These are phyloP conservation scores for Pyrus bretschneideri DNA, from an alignment of 306 rosid species.

Conservation along the genomic window DNA sequence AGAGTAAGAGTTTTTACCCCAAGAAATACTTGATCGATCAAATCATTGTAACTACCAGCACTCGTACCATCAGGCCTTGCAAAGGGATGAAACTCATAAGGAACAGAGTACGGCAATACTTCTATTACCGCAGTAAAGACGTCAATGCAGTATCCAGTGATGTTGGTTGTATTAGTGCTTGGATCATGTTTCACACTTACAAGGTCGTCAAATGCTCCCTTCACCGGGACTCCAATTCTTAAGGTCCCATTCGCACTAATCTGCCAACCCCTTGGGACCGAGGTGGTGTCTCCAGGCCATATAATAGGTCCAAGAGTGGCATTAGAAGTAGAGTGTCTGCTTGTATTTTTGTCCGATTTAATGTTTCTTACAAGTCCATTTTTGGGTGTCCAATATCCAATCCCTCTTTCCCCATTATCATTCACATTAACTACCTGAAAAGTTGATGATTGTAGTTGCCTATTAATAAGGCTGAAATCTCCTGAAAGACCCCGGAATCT, in stretches of 20 bases:
- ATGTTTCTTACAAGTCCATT: conserved; percentile 21
- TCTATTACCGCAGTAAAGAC: conserved; percentile 38
- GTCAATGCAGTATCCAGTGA: conserved; percentile 44
- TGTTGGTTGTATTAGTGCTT: conserved; percentile 1
- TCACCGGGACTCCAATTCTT: conserved; percentile 34
- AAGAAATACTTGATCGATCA: conserved; percentile 32
- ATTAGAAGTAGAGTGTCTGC: not conserved
- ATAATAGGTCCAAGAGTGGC: conserved; percentile 12
- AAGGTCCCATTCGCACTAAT: conserved; percentile 36
- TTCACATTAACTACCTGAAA: conserved; percentile 30
- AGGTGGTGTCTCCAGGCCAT: conserved; percentile 32
- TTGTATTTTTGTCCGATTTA: not conserved
- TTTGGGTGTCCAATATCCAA: conserved; percentile 46
- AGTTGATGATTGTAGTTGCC: conserved; percentile 5
- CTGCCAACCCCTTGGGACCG: conserved; percentile 42
- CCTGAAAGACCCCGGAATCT: conserved; percentile 25
- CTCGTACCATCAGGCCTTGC: conserved; percentile 12
- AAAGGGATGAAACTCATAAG: conserved; percentile 36
- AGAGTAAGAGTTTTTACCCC: conserved; percentile 27
- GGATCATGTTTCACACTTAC: conserved; percentile 5
- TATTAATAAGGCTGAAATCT: conserved; percentile 3
- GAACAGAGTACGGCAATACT: conserved; percentile 31
- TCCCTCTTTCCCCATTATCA: conserved; percentile 18
- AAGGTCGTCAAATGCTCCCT: conserved; percentile 17
- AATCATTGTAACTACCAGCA: conserved; percentile 10